A percentile compares a stretch with the other conserved stretches of the same genome.
Conservation (phyloP, 345 rosid genomes). For the Adansonia digitata region DNA sequence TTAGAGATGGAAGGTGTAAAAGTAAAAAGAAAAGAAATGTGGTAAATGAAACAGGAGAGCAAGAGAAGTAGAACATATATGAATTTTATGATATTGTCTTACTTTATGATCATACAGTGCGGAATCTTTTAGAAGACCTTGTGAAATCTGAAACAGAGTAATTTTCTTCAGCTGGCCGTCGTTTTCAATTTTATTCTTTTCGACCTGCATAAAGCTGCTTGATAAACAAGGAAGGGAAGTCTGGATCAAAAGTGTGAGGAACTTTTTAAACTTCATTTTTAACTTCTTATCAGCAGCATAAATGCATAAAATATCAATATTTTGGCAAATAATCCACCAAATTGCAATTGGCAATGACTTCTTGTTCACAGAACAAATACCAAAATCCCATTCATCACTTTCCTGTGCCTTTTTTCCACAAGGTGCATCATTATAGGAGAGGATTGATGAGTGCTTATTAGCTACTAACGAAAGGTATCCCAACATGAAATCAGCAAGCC, state of each 20-base stretch:
- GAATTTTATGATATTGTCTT: conserved; percentile 21
- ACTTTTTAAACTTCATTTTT: conserved; percentile 61
- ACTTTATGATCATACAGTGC: conserved; percentile 68
- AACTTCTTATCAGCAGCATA: conserved; percentile 55
- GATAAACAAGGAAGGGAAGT: conserved; percentile 40
- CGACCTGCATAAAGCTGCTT: conserved; percentile 23
- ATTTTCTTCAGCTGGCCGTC: conserved; percentile 32
- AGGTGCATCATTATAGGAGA: conserved; percentile 17
- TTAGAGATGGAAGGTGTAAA: neutral
- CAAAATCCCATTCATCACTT: conserved; percentile 46
- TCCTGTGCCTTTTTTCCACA: conserved; percentile 13
- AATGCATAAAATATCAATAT: conserved; percentile 69
- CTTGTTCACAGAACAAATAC: conserved; percentile 47
- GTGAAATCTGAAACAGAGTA: conserved; percentile 46
- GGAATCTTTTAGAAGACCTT: conserved; percentile 57
- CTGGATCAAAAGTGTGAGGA: conserved; percentile 48
- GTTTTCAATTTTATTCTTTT: conserved; percentile 24
- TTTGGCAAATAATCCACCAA: conserved; percentile 74
- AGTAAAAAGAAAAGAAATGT: neutral
- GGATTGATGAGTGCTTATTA: conserved; percentile 24
- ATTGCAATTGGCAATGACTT: conserved; percentile 58
- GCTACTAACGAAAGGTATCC: conserved; percentile 35
- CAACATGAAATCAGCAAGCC: conserved; percentile 58
- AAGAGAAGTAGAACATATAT: conserved; percentile 2
- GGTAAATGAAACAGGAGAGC: neutral